Base-by-base conservation (phyloP, 176 grass and related monocot genomes). In the Carex cristatella region DNA sequence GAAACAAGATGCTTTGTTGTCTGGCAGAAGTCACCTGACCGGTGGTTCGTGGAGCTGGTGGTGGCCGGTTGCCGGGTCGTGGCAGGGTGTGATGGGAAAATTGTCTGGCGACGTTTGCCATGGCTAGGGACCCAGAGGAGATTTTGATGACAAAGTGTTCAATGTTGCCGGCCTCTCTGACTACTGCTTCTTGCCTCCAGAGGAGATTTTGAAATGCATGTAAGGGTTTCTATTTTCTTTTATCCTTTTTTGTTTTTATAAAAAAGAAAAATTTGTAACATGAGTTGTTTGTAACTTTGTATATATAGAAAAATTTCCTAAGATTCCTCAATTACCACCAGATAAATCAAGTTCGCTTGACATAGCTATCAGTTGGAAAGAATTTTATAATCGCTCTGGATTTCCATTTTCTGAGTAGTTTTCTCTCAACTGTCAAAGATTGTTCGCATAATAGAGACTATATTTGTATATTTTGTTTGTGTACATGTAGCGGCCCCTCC, bases 31-130 rank as follows among this genome's bases (percentile, higher is more conserved):
- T 82, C 69, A 1, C 89, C 89, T 5, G 81, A 54, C 56, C 87
- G 69, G 57, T 90, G 89, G 89, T 19, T 84, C 54, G 75, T 90
- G 46, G 89, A 90, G 65, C 89, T 90, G 31, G 89, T 76, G 83
- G 89, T 81, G 61, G 67, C 65, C 1, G 89, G 65, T 6, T 61
- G 81, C 48, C 65, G 80, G 48, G 85, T 81, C 6, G 72, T 81
- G 9, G 85, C 89, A 11, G 85, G 89, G 18, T 77, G 89, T 7
- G 74, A 90, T 27, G 85, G 89, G 2, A 68, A 82, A 79, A 74
- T 90, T 7, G 81, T 82, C 51, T 90, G 89, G 89, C 75, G 89
- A 57, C 82, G 81, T 85, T 58, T 85, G 57, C 85, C 89, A 10
- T 90, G 85, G 85, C 74, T 90, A 11, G 89, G 85, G 55, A 78